A percentile compares a stretch with the other conserved stretches of the same genome.
Conservation (phyloP, 2,329 filamentous ascomycete species). For the Clarireedia sp. region DNA sequence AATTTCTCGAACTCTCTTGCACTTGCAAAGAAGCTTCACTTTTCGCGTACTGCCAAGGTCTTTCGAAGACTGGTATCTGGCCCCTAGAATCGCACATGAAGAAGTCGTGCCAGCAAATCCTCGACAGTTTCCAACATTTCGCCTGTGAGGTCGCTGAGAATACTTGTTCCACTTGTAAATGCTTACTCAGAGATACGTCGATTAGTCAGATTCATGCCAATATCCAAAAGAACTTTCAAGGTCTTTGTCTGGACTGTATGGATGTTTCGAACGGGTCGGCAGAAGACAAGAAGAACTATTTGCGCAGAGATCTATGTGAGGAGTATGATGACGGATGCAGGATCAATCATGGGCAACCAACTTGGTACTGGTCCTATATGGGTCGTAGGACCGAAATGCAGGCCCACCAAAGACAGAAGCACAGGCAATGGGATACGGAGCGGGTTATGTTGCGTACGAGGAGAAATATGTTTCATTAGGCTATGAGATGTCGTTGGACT, state of each 20-base stretch:
- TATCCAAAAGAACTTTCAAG: constrained; percentile 7
- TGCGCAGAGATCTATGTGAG: background rate
- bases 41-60: constrained; percentile 1
- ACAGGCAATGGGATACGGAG: no score
- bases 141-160: background rate
- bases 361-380: constrained; percentile 15
- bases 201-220: background rate
- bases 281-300: background rate
- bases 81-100: constrained; percentile 8
- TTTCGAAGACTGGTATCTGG: constrained; percentile 11
- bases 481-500: no score
- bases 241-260: constrained; percentile 18
- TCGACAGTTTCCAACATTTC: constrained; percentile 3
- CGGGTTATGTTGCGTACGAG: no score
- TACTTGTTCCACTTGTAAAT: background rate
- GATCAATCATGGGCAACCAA: constrained; percentile 9
- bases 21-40: constrained; percentile 5
- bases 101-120: background rate
- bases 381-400: background rate
- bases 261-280: background rate
- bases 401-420: background rate
- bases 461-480: no score
- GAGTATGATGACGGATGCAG: constrained; percentile 9
- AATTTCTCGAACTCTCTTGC: constrained; percentile 1
- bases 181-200: background rate